These are phyloP conservation scores for Puccinia triticina DNA, from an alignment of 1,284 basidiomycete species.

Conservation along the genomic window DNA sequence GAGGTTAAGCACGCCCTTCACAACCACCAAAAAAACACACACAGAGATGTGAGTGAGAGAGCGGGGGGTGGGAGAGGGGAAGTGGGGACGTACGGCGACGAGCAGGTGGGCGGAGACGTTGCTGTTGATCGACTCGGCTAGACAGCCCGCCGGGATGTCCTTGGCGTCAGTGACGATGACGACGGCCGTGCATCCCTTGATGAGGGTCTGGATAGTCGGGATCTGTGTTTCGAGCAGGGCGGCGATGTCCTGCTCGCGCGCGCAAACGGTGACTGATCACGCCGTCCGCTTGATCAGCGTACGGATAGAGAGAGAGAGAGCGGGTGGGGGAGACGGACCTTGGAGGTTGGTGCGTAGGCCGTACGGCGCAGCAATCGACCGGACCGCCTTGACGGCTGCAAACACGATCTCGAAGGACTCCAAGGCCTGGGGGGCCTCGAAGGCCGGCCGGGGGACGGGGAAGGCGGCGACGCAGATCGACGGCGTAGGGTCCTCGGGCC, in stretches of 20 bases:
- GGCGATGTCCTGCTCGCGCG: not conserved
- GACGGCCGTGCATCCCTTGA: constrained; percentile 82
- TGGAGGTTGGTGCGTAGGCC: constrained; percentile 85
- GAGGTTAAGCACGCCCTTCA: constrained; percentile 78
- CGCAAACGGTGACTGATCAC: constrained; percentile 42
- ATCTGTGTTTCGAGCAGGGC: constrained; percentile 71
- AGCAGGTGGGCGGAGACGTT: constrained; percentile 78
- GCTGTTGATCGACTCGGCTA: constrained; percentile 75
- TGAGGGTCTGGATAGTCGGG: constrained; percentile 77
- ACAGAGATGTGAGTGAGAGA: not conserved
- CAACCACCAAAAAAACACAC: not conserved
- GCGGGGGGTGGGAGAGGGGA: not conserved
- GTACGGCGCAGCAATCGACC: constrained; percentile 88
- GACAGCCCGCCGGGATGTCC: constrained; percentile 82
- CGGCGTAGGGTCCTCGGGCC: constrained; percentile 76
- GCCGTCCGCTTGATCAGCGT: constrained; percentile 66
- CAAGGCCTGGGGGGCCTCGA: constrained; percentile 74
- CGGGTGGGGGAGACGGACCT: constrained; percentile 63
- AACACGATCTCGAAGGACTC: constrained; percentile 86
- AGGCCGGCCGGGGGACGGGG: constrained; percentile 66
- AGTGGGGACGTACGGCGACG: constrained; percentile 69
- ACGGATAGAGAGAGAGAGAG: constrained; percentile 70
- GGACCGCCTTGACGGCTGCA: constrained; percentile 73
- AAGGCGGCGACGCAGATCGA: constrained; percentile 66
- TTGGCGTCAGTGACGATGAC: constrained; percentile 67